Percentiles rank a stretch among this genome's conserved stretches.
phyloP scores from a whole-genome alignment of 495 filamentous ascomycete species.

The Emericellopsis terricola region DNA sequence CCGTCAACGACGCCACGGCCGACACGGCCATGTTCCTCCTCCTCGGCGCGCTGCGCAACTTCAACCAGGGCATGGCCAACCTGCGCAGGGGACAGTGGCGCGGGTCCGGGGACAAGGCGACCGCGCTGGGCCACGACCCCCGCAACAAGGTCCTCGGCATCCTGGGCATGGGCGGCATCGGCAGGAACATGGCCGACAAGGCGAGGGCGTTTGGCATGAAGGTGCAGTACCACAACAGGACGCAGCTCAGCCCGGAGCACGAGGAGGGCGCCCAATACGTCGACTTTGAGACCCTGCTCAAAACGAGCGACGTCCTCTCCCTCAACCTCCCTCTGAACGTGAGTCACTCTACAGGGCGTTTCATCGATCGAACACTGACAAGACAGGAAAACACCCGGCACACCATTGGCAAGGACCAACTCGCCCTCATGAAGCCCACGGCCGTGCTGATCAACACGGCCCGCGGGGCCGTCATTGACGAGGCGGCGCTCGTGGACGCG shows the following conservation, averaged over 20 bases:
- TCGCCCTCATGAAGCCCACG: conserved; percentile 51
- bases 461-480: conserved; percentile 52
- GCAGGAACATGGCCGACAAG: conserved; percentile 29
- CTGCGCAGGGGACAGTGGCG: conserved; percentile 47
- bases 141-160: conserved; percentile 59
- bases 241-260: conserved; percentile 20
- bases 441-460: conserved; percentile 58
- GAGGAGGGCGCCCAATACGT: conserved; percentile 51
- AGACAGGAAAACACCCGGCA: too few species aligned
- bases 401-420: conserved; percentile 43
- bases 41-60: conserved; percentile 55
- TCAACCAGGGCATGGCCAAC: conserved; percentile 41
- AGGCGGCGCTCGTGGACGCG: conserved; percentile 51
- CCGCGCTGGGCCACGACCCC: conserved; percentile 45
- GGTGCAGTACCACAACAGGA: conserved; percentile 51
- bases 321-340: conserved; percentile 64
- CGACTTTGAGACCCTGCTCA: conserved; percentile 46
- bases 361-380: too few species aligned
- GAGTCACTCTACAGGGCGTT: too few species aligned
- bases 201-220: conserved; percentile 46
- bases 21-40: conserved; percentile 64
- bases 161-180: conserved; percentile 81
- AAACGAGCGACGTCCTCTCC: conserved; percentile 52
- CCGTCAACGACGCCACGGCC: conserved; percentile 67
- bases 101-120: conserved; percentile 14